These are phyloP conservation scores for Moesziomyces parantarcticus DNA, from an alignment of 1,284 basidiomycete genomes.

Conservation along the genomic window DNA sequence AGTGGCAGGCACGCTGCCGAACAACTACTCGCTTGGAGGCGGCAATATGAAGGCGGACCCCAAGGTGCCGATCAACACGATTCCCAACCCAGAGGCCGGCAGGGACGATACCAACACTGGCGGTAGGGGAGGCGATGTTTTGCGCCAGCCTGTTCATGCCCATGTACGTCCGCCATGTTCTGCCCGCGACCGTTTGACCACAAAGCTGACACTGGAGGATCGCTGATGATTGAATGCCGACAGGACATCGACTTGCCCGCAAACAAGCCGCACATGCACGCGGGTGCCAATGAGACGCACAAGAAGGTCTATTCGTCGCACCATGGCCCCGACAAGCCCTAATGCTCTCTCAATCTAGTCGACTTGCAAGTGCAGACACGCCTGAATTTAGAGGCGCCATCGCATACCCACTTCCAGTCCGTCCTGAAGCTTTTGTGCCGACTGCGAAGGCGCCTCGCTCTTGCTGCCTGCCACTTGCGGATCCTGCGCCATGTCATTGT, in stretches of 20 bases:
- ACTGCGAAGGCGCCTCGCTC: slow-evolving; percentile 1
- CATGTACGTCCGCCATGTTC: slow-evolving; percentile 21
- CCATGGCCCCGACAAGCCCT: slow-evolving; percentile 32
- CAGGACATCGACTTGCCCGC: slow-evolving; percentile 42
- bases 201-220: slow-evolving; percentile 1
- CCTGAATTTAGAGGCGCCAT: slow-evolving; percentile 27
- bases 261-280: slow-evolving; percentile 31
- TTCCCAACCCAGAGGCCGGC: slow-evolving; percentile 30
- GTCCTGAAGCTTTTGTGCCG: slow-evolving; percentile 14
- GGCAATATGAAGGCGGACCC: slow-evolving; percentile 36
- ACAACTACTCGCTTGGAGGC: slow-evolving; percentile 33
- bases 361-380: background rate
- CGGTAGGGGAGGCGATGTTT: slow-evolving; percentile 29
- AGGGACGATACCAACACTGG: slow-evolving; percentile 39
- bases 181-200: no score
- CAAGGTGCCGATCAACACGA: slow-evolving; percentile 20
- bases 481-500: background rate
- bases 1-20: slow-evolving; percentile 28
- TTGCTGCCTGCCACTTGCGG: slow-evolving; percentile 1
- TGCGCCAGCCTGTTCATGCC: slow-evolving; percentile 19
- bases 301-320: slow-evolving; percentile 28
- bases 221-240: no score
- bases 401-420: slow-evolving; percentile 40
- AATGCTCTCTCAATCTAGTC: background rate
- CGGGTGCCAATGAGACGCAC: slow-evolving; percentile 33